Base-by-base conservation (phyloP, 2,329 filamentous ascomycete species). In the Xylariaceae sp. region DNA sequence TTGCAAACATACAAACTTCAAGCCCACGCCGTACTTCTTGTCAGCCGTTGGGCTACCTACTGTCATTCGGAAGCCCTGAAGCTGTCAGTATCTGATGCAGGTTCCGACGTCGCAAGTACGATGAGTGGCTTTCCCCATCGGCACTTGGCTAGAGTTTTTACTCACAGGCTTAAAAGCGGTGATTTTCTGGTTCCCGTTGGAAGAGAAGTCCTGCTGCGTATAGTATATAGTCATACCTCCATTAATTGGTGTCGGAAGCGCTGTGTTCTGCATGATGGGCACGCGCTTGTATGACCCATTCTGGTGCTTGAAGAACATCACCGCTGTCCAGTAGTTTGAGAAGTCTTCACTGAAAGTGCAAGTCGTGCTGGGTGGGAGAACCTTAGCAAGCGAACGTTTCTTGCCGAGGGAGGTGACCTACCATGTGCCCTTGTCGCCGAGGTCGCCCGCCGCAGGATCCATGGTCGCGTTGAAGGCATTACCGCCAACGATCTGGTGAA, bases 71-170 rank as follows among this genome's bases (percentile, higher is more conserved):
- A 71, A 71, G 15, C 67, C 67, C 63, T 37, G 9, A 1, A 4
- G 18, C 8, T 18, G 15, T 49, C 38, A 33, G 46, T 29, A 38
- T 39, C 9, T 32, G 34, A 26, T 11, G 6, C 18, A 29, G 2
- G 16, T 4, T 9, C 67, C 51, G 11, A 67, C 67, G 9, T 64
- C 71, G 67, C 67, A 71, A 61, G 67, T 70, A 41, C 67, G 64
- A 52, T 71, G 67, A 71, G 59, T 70, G 69, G 56, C 65, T 67
- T 41, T 56, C 55, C 48, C 50, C 55, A 47, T 55, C 50, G 41
- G 68, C 67, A 51, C n/a, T n/a, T n/a, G n/a, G n/a, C n/a, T n/a
- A 26, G 11, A 11, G 11, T 11, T 6, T 26, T 1, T 3, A 51
- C 62, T 51, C 42, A 65, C 63, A 12, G 65, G 62, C 43, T 63